Evolutionary conservation across 2,329 filamentous ascomycete genomes (phyloP).

Genomic region (Monosporascus cannonballus): DNA sequence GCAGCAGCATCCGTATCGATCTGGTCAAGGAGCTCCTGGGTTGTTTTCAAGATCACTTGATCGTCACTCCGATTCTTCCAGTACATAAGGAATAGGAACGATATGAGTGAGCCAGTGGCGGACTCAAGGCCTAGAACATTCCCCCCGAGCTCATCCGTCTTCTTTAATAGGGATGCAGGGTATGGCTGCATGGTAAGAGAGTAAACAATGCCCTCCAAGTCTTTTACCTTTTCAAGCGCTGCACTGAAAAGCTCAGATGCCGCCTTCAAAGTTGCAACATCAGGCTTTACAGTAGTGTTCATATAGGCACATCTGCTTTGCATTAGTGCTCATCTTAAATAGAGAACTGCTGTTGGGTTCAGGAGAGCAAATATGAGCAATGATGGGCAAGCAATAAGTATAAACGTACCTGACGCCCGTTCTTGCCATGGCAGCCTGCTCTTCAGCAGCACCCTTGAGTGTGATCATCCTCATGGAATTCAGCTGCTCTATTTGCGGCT

Average conservation of each 20-base stretch:
- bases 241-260: not conserved
- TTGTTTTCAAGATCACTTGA: conserved; percentile 1
- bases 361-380: not conserved
- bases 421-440: conserved; percentile 6
- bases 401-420: not conserved
- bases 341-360: no score
- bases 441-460: not conserved
- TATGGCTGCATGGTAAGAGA: conserved; percentile 11
- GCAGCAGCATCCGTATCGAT: conserved; percentile 4
- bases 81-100: conserved; percentile 4
- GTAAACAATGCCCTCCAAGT: conserved; percentile 2
- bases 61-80: conserved; percentile 8
- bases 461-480: conserved; percentile 6
- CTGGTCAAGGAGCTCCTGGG: conserved; percentile 1
- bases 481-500: conserved; percentile 2
- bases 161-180: conserved; percentile 3
- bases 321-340: not conserved
- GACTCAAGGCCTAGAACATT: conserved; percentile 7
- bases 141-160: conserved; percentile 2
- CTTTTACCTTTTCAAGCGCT: conserved; percentile 2
- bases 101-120: conserved; percentile 3
- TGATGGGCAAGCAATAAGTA: not conserved
- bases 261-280: conserved; percentile 3
- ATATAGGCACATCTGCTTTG: conserved; percentile 5
- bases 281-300: conserved; percentile 7